A percentile compares a stretch with the other conserved stretches of the same genome.
These are phyloP conservation scores for Pythium sukuiense DNA, from an alignment of 352 stramenopile genomes.

Conservation along the genomic window DNA sequence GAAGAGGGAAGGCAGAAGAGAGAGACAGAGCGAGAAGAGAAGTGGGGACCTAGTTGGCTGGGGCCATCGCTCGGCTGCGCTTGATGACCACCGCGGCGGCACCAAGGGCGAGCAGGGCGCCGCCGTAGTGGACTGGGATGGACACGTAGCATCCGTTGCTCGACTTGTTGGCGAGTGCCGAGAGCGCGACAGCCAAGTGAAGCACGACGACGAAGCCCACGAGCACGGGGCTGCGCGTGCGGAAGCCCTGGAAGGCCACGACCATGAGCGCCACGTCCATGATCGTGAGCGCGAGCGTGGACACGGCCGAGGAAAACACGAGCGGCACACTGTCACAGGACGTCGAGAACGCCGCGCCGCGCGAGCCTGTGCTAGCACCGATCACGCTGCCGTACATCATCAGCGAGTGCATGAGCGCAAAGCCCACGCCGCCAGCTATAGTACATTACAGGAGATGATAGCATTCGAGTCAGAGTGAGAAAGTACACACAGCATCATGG, in stretches of 20 bases:
- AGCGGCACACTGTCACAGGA: slow-evolving; percentile 76
- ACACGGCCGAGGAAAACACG: slow-evolving; percentile 65
- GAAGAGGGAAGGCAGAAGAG: not conserved
- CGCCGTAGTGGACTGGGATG: slow-evolving; percentile 75
- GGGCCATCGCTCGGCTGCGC: slow-evolving; percentile 39
- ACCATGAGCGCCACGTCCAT: slow-evolving; percentile 83
- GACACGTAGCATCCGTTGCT: slow-evolving; percentile 77
- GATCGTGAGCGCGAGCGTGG: slow-evolving; percentile 70
- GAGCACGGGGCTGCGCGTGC: slow-evolving; percentile 49
- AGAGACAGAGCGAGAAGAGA: not conserved
- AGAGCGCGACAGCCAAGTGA: slow-evolving; percentile 74
- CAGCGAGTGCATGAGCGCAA: slow-evolving; percentile 79
- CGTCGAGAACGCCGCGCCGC: slow-evolving; percentile 69
- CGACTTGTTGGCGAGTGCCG: slow-evolving; percentile 72
- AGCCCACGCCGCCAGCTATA: slow-evolving; percentile 76
- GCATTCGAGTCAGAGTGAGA: too few relatives aligned
- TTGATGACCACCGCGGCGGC: slow-evolving; percentile 46
- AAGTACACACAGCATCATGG: not conserved
- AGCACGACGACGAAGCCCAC: slow-evolving; percentile 62
- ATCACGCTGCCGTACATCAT: slow-evolving; percentile 86
- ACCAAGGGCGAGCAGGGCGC: slow-evolving; percentile 44
- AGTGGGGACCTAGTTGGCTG: slow-evolving; percentile 14
- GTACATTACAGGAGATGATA: too few relatives aligned
- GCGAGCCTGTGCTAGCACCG: slow-evolving; percentile 59
- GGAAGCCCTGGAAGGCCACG: slow-evolving; percentile 80